Evolutionary conservation across 2,329 filamentous ascomycete species (phyloP), one percentile per base, ranked within the genome.

Genomic region (Fusarium caatingaense): DNA sequence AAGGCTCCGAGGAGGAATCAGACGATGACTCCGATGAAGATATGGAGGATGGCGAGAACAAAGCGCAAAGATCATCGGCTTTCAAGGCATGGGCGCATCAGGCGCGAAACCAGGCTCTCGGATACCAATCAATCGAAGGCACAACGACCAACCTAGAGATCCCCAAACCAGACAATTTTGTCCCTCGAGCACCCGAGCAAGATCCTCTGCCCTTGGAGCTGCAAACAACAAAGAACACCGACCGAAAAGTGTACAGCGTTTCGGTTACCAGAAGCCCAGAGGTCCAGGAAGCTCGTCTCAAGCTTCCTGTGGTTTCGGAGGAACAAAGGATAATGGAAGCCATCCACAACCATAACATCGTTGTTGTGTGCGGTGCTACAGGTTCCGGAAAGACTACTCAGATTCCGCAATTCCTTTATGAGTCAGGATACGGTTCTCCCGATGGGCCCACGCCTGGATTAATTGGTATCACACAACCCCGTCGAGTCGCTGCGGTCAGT

Each of bases 291-390:
- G 88, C 91, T 13, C 89, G 96, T 15, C 80, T 97, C 48, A 89
- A 92, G 59, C 85, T 99, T 18, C 96, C 96, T 0, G 93, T 99
- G 2, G 93, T 98, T 3, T 93, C 93, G 3, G 94, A 98, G 78
- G 96, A 99, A 79, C 96, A 99, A 77, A 94, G 92, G 75, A 94
- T 99, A 30, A 98, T 99, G 94, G 96, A 99, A 80, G 94, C 94
- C 2, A 93, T 99, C 50, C 92, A 98, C 80, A 95, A 95, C 77
- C 92, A 98, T 78, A 88, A 95, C 55, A 90, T 93, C 6, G 92
- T 98, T 2, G 92, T 99, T 13, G 89, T 99, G 10, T 98, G 95
- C 82, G 96, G 96, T 80, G 92, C 94, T 16, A 99, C 97, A 34
- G 96, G 96, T 80, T 98, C 94, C 68, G 96, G 96, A 78, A 99